Evolutionary conservation across 306 rosid genomes (phyloP).

Genomic region (Albizia julibrissin): DNA sequence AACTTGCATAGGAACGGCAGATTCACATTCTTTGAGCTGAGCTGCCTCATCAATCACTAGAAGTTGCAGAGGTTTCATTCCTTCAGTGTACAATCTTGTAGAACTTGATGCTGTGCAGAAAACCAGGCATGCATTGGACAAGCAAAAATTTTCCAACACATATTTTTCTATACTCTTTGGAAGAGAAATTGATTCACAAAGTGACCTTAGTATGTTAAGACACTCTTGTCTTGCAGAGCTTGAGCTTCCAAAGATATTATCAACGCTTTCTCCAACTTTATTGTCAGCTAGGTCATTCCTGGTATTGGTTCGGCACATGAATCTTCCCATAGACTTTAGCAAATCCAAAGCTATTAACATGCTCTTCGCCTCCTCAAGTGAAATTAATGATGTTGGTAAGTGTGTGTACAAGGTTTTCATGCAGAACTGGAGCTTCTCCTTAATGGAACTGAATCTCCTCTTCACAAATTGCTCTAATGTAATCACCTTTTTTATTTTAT

Average conservation of each 20-base stretch:
- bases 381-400: conserved; percentile 50
- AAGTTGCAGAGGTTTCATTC: conserved; percentile 27
- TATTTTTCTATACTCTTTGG: not conserved
- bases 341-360: conserved; percentile 35
- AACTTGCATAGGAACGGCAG: conserved; percentile 53
- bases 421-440: conserved; percentile 14
- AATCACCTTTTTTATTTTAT: not conserved
- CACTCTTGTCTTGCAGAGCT: conserved; percentile 11
- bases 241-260: conserved; percentile 10
- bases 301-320: conserved; percentile 17
- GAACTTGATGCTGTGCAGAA: conserved; percentile 62
- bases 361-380: conserved; percentile 25
- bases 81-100: conserved; percentile 27
- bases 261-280: not conserved
- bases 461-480: conserved; percentile 35
- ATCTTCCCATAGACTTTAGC: conserved; percentile 29
- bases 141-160: conserved; percentile 37
- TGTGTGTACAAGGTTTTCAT: conserved; percentile 39
- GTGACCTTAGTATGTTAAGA: conserved; percentile 25
- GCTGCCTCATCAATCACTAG: conserved; percentile 67
- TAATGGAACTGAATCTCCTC: conserved; percentile 14
- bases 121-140: conserved; percentile 43
- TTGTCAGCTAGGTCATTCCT: not conserved
- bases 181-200: conserved; percentile 30
- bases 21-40: conserved; percentile 62